These are phyloP conservation scores for Pilasporangium apinafurcum DNA, from an alignment of 352 stramenopile species.

Conservation along the genomic window DNA sequence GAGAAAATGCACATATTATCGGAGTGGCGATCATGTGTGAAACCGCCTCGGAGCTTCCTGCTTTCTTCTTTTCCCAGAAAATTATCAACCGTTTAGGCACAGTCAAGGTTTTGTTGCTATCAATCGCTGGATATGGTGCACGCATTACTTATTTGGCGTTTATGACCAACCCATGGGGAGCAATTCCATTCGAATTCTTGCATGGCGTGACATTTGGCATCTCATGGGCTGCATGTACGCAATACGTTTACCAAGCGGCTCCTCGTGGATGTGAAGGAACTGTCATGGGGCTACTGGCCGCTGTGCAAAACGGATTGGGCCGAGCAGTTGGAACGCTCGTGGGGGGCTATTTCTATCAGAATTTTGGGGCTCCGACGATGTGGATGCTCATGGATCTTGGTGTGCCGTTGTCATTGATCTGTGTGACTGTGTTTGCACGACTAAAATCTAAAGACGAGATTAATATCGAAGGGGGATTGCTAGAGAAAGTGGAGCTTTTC, in stretches of 20 bases:
- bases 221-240: slow-evolving; percentile 28
- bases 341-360: slow-evolving; percentile 50
- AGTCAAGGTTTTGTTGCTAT: slow-evolving; percentile 33
- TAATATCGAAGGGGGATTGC: slow-evolving; percentile 8
- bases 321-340: slow-evolving; percentile 37
- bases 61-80: slow-evolving; percentile 44
- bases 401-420: slow-evolving; percentile 23
- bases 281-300: slow-evolving; percentile 50
- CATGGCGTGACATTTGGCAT: slow-evolving; percentile 50
- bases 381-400: slow-evolving; percentile 38
- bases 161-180: slow-evolving; percentile 47
- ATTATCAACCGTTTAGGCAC: slow-evolving; percentile 37
- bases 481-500: slow-evolving; percentile 21
- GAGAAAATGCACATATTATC: slow-evolving; percentile 35
- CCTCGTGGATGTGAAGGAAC: slow-evolving; percentile 32
- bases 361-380: slow-evolving; percentile 32
- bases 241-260: slow-evolving; percentile 37
- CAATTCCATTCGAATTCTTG: slow-evolving; percentile 49
- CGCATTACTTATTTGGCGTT: slow-evolving; percentile 43
- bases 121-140: slow-evolving; percentile 33
- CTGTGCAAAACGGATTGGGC: slow-evolving; percentile 41
- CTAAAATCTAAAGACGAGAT: slow-evolving; percentile 13
- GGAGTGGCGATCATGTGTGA: slow-evolving; percentile 43
- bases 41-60: slow-evolving; percentile 45
- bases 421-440: slow-evolving; percentile 17